Evolutionary conservation across 2,329 filamentous ascomycete genomes (phyloP).

Genomic region (Talaromyces piceae): DNA sequence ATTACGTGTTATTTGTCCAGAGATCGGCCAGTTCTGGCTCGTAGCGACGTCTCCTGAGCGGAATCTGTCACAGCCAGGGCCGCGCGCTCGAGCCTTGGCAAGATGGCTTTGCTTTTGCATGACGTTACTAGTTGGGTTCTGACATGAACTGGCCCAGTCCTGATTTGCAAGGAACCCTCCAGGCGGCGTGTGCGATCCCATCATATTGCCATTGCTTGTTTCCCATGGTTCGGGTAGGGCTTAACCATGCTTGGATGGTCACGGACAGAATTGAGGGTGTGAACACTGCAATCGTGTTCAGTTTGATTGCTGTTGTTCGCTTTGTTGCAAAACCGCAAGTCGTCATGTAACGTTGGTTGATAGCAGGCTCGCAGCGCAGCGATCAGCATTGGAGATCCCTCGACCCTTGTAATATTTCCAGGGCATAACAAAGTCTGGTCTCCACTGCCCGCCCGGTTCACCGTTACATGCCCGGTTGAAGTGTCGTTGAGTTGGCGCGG

Average conservation of each 20-base stretch:
- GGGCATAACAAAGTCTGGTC: background rate
- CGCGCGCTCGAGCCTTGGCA: background rate
- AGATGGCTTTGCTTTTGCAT: background rate
- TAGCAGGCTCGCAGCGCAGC: background rate
- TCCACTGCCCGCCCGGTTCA: background rate
- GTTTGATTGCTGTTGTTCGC: no score
- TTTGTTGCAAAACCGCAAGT: background rate
- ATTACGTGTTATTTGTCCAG: background rate
- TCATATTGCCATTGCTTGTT: no score
- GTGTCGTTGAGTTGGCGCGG: background rate
- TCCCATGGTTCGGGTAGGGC: no score
- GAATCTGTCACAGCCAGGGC: background rate
- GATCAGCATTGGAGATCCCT: background rate
- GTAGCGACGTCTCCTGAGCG: background rate
- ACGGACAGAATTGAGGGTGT: no score
- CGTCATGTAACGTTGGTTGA: background rate
- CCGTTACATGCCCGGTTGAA: background rate
- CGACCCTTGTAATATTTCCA: background rate
- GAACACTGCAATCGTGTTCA: background rate
- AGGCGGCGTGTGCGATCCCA: no score
- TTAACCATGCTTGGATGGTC: no score
- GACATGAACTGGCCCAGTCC: no score
- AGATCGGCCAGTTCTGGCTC: background rate
- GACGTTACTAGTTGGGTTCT: background rate
- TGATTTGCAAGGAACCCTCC: no score